Evolutionary conservation across 139 green algal species (phyloP).

Genomic region (Chlorella vulgaris): DNA sequence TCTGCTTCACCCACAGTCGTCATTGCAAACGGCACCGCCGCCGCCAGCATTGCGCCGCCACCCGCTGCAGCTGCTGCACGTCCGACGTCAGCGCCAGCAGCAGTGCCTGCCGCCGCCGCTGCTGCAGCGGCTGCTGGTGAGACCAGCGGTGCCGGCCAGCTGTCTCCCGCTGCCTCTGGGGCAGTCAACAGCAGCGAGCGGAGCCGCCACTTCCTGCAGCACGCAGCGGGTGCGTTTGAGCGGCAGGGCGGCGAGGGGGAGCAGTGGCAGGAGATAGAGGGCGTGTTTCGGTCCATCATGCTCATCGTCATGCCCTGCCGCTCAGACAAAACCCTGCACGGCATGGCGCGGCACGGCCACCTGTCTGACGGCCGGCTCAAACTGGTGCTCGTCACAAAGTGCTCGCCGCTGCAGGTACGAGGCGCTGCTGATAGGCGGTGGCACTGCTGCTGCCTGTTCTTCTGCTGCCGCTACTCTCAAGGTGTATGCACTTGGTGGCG

Average conservation of each 20-base stretch:
- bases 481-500: too few species aligned
- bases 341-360: conserved; percentile 74
- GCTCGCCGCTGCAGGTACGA: conserved; percentile 43
- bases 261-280: conserved; percentile 48
- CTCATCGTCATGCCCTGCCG: conserved; percentile 73
- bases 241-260: conserved; percentile 18
- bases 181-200: too few species aligned
- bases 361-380: conserved; percentile 77
- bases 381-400: conserved; percentile 76
- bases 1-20: neutral
- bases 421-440: too few species aligned
- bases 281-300: conserved; percentile 75
- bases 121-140: neutral
- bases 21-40: neutral
- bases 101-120: too few species aligned
- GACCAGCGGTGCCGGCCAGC: too few species aligned
- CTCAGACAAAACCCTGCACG: conserved; percentile 72
- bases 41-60: neutral
- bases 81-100: too few species aligned
- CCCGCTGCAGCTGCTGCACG: too few species aligned
- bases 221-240: conserved; percentile 2
- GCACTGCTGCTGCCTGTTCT: too few species aligned
- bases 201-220: conserved; percentile 5
- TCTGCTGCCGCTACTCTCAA: too few species aligned
- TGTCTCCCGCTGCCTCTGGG: too few species aligned